phyloP scores from a whole-genome alignment of 2,329 filamentous ascomycete species.

The Pseudocercospora macadamiae region DNA sequence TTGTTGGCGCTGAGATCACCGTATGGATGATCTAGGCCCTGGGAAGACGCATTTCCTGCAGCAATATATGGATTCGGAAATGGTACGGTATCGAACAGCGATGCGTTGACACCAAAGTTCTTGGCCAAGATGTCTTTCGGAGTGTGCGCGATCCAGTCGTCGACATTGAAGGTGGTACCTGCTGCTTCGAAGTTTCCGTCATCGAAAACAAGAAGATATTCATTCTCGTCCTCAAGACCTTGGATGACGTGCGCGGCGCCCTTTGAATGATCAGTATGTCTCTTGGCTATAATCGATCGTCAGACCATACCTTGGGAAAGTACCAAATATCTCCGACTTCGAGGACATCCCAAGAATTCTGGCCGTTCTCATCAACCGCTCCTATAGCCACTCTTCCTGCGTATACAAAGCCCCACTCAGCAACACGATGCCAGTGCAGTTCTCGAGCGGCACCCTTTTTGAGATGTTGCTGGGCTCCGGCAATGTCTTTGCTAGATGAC shows the following conservation, averaged over 20 bases:
- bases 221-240: constrained; percentile 67
- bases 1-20: constrained; percentile 53
- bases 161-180: constrained; percentile 66
- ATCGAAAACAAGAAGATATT: constrained; percentile 55
- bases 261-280: too few species aligned
- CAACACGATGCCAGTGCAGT: constrained; percentile 64
- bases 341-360: constrained; percentile 53
- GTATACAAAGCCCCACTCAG: constrained; percentile 57
- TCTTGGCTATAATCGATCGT: too few species aligned
- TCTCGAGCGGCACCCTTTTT: constrained; percentile 67
- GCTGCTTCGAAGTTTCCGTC: constrained; percentile 59
- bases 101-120: constrained; percentile 64
- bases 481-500: constrained; percentile 66
- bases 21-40: constrained; percentile 53
- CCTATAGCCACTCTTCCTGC: constrained; percentile 57
- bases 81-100: constrained; percentile 63
- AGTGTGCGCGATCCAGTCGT: constrained; percentile 71
- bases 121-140: constrained; percentile 66
- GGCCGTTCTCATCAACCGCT: constrained; percentile 57
- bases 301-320: too few species aligned
- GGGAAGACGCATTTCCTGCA: constrained; percentile 51
- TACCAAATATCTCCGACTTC: constrained; percentile 39
- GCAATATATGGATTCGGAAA: constrained; percentile 64
- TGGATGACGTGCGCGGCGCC: constrained; percentile 65
- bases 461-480: constrained; percentile 69